These are phyloP conservation scores for Colletotrichum lentis DNA, from an alignment of 2,329 filamentous ascomycete genomes.

Conservation along the genomic window DNA sequence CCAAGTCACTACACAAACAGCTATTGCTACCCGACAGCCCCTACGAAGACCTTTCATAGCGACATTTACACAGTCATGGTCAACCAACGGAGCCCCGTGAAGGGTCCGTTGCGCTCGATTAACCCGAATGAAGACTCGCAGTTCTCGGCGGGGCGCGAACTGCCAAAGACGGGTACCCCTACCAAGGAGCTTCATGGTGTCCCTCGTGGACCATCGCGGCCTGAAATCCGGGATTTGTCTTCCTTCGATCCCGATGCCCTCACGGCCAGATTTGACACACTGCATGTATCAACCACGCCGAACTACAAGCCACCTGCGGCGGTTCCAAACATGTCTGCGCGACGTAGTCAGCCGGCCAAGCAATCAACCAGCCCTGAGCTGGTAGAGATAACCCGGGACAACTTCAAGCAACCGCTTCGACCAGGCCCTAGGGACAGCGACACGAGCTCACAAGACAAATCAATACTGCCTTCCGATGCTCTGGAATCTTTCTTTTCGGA, in stretches of 20 bases:
- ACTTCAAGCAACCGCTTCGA: slow-evolving; percentile 17
- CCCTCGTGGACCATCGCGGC: slow-evolving; percentile 44
- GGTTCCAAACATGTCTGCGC: slow-evolving; percentile 11
- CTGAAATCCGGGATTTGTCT: slow-evolving; percentile 23
- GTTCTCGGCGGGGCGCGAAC: slow-evolving; percentile 42
- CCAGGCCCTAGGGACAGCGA: slow-evolving; percentile 19
- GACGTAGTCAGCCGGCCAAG: slow-evolving; percentile 16
- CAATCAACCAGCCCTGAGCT: slow-evolving; percentile 28
- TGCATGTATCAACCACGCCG: slow-evolving; percentile 35
- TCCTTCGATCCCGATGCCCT: slow-evolving; percentile 35
- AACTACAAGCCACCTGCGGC: slow-evolving; percentile 19
- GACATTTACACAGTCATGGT: slow-evolving; percentile 50
- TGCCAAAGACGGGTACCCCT: slow-evolving; percentile 8
- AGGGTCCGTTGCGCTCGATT: slow-evolving; percentile 53
- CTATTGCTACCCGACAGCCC: slow-evolving; percentile 11
- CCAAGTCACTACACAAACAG: slow-evolving; percentile 22
- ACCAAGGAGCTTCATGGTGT: slow-evolving; percentile 28
- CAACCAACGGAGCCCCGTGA: slow-evolving; percentile 57
- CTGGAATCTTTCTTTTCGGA: slow-evolving; percentile 38
- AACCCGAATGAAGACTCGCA: slow-evolving; percentile 46
- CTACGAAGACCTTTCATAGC: not conserved
- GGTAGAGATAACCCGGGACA: slow-evolving; percentile 33
- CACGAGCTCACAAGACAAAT: slow-evolving; percentile 26
- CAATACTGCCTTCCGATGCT: slow-evolving; percentile 35
- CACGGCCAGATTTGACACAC: slow-evolving; percentile 34